Evolutionary conservation across 2,329 filamentous ascomycete genomes (phyloP).

Genomic region (Cordyceps farinosa): DNA sequence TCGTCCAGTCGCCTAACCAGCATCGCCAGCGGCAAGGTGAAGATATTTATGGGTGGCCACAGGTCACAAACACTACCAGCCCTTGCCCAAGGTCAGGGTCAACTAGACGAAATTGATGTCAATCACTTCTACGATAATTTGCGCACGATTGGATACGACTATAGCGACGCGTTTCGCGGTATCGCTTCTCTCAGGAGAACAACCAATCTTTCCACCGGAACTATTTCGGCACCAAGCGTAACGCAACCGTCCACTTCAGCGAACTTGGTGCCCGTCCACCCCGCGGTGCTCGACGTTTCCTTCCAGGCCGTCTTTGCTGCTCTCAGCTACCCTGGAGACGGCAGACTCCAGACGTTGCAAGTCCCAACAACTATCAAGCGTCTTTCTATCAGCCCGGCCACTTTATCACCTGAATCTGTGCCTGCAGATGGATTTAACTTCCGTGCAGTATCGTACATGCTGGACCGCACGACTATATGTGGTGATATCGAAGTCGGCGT

Average conservation of each 20-base stretch:
- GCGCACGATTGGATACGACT: slow-evolving; percentile 22
- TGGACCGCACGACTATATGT: neutral
- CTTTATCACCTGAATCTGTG: neutral
- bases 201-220: neutral
- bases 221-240: slow-evolving; percentile 9
- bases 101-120: slow-evolving; percentile 9
- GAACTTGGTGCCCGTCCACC: slow-evolving; percentile 28
- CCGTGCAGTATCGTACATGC: neutral
- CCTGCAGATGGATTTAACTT: neutral
- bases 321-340: slow-evolving; percentile 31
- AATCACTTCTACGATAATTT: slow-evolving; percentile 24
- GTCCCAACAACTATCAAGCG: slow-evolving; percentile 28
- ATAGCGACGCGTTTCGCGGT: slow-evolving; percentile 21
- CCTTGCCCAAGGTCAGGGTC: neutral
- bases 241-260: neutral
- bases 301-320: slow-evolving; percentile 35
- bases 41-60: slow-evolving; percentile 1
- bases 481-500: neutral
- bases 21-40: slow-evolving; percentile 14
- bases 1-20: slow-evolving; percentile 1
- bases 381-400: slow-evolving; percentile 6
- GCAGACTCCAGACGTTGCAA: slow-evolving; percentile 29
- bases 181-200: slow-evolving; percentile 19
- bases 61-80: slow-evolving; percentile 2
- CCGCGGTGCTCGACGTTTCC: slow-evolving; percentile 31